A percentile compares a stretch with the other conserved stretches of the same genome.
Evolutionary conservation across 129 eudicot genomes (phyloP).

Genomic region (Flaveria brownii): DNA sequence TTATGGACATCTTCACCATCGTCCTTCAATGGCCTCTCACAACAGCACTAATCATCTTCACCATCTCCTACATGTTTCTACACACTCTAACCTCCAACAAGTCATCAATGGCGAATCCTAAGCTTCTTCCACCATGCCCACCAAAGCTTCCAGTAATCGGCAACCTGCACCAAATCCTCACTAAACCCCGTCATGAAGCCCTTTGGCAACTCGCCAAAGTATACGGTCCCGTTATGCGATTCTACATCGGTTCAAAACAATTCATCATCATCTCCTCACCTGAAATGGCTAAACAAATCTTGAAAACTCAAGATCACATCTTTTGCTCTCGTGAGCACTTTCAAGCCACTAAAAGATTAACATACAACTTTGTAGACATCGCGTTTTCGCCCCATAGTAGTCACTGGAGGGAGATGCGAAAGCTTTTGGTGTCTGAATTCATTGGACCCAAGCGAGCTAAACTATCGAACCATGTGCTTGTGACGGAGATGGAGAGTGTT

Average conservation of each 20-base stretch:
- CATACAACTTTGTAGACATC: constrained; percentile 27
- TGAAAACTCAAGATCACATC: constrained; percentile 32
- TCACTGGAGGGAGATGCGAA: constrained; percentile 31
- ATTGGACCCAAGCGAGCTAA: constrained; percentile 7
- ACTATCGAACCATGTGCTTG: constrained; percentile 8
- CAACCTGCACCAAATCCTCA: constrained; percentile 23
- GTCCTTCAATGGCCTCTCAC: background rate
- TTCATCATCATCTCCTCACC: constrained; percentile 24
- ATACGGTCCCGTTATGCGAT: constrained; percentile 25
- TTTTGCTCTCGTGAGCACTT: constrained; percentile 17
- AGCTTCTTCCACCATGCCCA: constrained; percentile 26
- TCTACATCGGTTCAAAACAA: constrained; percentile 22
- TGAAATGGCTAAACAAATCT: constrained; percentile 33
- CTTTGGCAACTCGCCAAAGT: constrained; percentile 28
- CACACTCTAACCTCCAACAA: background rate
- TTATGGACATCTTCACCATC: background rate
- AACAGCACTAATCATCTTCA: background rate
- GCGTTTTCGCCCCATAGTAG: constrained; percentile 23
- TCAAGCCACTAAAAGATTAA: constrained; percentile 6
- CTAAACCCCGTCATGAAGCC: constrained; percentile 14
- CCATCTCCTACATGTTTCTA: background rate
- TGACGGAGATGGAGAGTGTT: constrained; percentile 21
- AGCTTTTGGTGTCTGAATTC: constrained; percentile 26
- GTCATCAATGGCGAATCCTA: background rate
- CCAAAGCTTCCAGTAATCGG: constrained; percentile 26